phyloP scores from a whole-genome alignment of 2,329 filamentous ascomycete species.

The Domatiomyces globalis region DNA sequence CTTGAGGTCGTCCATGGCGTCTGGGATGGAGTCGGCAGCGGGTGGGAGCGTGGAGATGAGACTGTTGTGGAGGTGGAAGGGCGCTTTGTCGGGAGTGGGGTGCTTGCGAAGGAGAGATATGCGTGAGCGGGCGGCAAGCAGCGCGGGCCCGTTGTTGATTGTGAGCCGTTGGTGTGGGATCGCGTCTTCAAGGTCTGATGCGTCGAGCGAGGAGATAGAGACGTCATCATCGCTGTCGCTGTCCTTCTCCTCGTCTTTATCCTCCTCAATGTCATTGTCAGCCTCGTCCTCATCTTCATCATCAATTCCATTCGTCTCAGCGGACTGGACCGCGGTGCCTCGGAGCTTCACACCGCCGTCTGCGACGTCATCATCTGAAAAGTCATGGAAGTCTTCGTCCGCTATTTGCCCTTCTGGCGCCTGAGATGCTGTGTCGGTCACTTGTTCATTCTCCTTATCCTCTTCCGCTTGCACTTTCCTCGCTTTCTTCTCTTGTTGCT shows the following conservation, averaged over 20 bases:
- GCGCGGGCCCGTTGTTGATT: slow-evolving; percentile 90
- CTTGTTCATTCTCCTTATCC: background rate
- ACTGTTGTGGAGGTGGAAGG: slow-evolving; percentile 73
- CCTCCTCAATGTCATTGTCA: slow-evolving; percentile 4
- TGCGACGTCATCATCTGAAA: slow-evolving; percentile 4
- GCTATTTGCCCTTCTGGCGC: slow-evolving; percentile 2
- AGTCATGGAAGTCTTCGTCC: slow-evolving; percentile 3
- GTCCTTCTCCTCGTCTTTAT: slow-evolving; percentile 7
- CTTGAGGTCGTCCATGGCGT: slow-evolving; percentile 80
- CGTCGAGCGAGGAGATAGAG: slow-evolving; percentile 69
- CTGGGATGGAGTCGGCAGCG: slow-evolving; percentile 57
- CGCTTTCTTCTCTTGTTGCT: slow-evolving; percentile 24
- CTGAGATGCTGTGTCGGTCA: too few relatives aligned
- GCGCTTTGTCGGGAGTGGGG: slow-evolving; percentile 36
- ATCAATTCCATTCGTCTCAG: background rate
- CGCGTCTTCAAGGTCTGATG: slow-evolving; percentile 72
- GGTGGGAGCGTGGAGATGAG: slow-evolving; percentile 43
- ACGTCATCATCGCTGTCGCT: slow-evolving; percentile 42
- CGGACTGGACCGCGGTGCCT: background rate
- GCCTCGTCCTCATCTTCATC: slow-evolving; percentile 6
- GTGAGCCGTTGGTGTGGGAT: slow-evolving; percentile 84
- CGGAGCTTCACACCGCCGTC: background rate
- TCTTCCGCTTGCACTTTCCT: background rate
- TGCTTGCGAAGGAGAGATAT: slow-evolving; percentile 40
- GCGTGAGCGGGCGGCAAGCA: slow-evolving; percentile 64